These are phyloP conservation scores for Alternaria burnsii DNA, from an alignment of 2,329 filamentous ascomycete genomes.

Conservation along the genomic window DNA sequence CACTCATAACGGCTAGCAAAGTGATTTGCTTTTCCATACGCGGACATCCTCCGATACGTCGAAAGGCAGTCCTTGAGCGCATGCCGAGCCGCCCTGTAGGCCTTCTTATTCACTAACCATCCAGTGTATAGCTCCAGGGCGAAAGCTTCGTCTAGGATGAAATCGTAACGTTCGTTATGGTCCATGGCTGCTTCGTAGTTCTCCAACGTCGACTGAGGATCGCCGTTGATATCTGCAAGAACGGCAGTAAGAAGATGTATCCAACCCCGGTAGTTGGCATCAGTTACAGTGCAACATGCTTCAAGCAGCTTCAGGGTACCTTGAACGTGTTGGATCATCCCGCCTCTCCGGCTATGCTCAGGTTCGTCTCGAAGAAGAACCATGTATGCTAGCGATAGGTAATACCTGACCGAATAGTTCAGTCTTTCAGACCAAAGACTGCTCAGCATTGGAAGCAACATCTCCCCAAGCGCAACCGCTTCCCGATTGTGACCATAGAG, in stretches of 20 bases:
- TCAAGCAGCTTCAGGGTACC: conserved; percentile 68
- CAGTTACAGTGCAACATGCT: conserved; percentile 69
- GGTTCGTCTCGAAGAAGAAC: conserved; percentile 51
- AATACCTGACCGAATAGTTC: conserved; percentile 54
- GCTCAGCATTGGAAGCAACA: conserved; percentile 52
- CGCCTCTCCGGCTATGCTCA: conserved; percentile 50
- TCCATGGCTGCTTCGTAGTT: conserved; percentile 77
- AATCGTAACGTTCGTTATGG: conserved; percentile 72
- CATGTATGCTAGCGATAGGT: conserved; percentile 54
- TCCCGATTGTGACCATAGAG: conserved; percentile 56
- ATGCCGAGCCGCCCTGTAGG: conserved; percentile 73
- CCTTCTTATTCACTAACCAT: conserved; percentile 71
- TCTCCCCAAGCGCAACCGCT: conserved; percentile 54
- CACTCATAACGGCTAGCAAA: conserved; percentile 74
- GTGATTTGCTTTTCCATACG: conserved; percentile 72
- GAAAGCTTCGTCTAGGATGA: conserved; percentile 75
- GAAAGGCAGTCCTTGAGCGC: conserved; percentile 72
- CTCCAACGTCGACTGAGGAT: conserved; percentile 64
- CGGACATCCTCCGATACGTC: conserved; percentile 74
- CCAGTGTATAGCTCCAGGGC: conserved; percentile 78
- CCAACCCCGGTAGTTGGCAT: conserved; percentile 77
- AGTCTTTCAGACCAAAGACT: conserved; percentile 56
- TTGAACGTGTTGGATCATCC: conserved; percentile 63
- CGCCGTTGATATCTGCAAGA: conserved; percentile 67
- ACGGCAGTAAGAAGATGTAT: conserved; percentile 74